A percentile compares a stretch with the other conserved stretches of the same genome.
Conservation (phyloP, 768 basidiomycete species). For the Tylopilus balloui region DNA sequence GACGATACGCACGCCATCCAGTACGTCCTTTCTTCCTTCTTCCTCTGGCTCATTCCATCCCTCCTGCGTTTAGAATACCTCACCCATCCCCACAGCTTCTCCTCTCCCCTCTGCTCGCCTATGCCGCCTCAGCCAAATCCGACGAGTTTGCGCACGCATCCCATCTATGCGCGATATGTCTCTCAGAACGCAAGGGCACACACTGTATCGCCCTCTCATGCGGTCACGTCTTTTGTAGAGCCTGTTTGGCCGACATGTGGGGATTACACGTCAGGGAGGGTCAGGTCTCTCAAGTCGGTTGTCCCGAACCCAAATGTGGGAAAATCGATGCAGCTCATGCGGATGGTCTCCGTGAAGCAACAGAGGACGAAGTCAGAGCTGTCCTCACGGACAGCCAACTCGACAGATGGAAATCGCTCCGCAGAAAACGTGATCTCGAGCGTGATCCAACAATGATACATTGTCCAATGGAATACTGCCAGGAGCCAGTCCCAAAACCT, state of each 20-base stretch:
- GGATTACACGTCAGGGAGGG: slow-evolving; percentile 76
- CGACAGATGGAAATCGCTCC: slow-evolving; percentile 73
- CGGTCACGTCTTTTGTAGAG: slow-evolving; percentile 77
- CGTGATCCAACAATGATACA: slow-evolving; percentile 75
- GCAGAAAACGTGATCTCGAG: slow-evolving; percentile 67
- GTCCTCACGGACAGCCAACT: slow-evolving; percentile 65
- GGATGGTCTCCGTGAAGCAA: slow-evolving; percentile 41
- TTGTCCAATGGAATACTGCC: slow-evolving; percentile 79
- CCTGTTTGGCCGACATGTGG: slow-evolving; percentile 82
- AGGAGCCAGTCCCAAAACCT: slow-evolving; percentile 69
- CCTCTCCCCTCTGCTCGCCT: slow-evolving; percentile 41
- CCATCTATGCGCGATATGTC: slow-evolving; percentile 73
- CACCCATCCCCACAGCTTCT: slow-evolving; percentile 58
- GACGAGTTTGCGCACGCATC: slow-evolving; percentile 58
- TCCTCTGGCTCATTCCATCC: slow-evolving; percentile 28
- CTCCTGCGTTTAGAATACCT: slow-evolving; percentile 30
- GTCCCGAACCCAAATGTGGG: slow-evolving; percentile 78
- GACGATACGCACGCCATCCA: slow-evolving; percentile 31
- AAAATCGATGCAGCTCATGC: slow-evolving; percentile 38
- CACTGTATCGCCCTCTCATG: slow-evolving; percentile 70
- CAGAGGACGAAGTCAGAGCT: slow-evolving; percentile 67
- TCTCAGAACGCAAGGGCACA: slow-evolving; percentile 68
- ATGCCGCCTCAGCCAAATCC: slow-evolving; percentile 45
- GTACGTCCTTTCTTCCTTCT: slow-evolving; percentile 10
- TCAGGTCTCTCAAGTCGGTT: slow-evolving; percentile 68